Percentiles rank a stretch among this genome's conserved stretches.
Evolutionary conservation across 345 rosid genomes (phyloP).

Genomic region (Populus alba): DNA sequence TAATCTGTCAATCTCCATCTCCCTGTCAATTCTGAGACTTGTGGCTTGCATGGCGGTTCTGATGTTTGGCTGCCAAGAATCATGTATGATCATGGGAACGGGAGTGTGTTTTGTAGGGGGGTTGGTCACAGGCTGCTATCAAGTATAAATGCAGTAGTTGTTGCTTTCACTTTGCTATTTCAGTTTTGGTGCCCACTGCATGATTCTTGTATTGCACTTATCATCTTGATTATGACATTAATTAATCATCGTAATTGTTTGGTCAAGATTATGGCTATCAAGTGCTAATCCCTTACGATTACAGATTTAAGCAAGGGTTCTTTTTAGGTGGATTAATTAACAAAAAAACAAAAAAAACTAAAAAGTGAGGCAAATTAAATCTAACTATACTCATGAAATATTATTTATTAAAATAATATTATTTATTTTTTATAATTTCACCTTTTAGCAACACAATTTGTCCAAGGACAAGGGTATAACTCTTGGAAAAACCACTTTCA

Average conservation of each 20-base stretch:
- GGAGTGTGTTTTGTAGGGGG: neutral
- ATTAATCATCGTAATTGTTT: neutral
- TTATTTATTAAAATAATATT: too few relatives aligned
- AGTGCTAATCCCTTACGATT: neutral
- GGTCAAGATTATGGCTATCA: neutral
- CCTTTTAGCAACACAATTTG: too few relatives aligned
- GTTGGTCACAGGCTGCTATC: neutral
- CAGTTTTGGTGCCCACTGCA: neutral
- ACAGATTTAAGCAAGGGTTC: neutral
- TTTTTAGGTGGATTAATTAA: too few relatives aligned
- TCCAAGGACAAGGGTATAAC: too few relatives aligned
- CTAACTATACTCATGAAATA: too few relatives aligned
- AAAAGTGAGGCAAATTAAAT: too few relatives aligned
- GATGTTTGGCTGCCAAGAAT: neutral
- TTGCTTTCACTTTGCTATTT: neutral
- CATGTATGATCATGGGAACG: neutral
- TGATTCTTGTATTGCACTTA: neutral
- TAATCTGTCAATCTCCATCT: neutral
- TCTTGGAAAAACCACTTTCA: too few relatives aligned
- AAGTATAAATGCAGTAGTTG: neutral
- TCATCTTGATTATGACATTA: neutral
- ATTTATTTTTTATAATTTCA: too few relatives aligned
- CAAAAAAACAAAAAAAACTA: too few relatives aligned
- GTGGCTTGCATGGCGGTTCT: neutral
- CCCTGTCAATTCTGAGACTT: neutral